phyloP scores from a whole-genome alignment of 2,329 filamentous ascomycete genomes.

The Trichoderma atroviride region DNA sequence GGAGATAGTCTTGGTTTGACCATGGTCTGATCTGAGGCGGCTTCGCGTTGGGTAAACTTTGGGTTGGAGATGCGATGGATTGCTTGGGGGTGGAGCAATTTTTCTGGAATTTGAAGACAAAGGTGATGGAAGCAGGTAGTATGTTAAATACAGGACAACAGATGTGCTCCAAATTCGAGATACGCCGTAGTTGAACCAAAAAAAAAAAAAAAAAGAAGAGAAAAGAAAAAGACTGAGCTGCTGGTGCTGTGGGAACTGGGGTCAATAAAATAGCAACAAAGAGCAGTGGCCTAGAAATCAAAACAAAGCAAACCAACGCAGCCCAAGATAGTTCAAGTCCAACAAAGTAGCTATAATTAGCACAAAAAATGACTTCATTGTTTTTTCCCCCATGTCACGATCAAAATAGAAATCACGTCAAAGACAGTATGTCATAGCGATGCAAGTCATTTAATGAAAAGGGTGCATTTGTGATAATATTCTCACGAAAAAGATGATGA shows the following conservation, averaged over 20 bases:
- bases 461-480: neutral
- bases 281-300: neutral
- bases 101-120: neutral
- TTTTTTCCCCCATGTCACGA: neutral
- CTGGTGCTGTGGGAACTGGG: neutral
- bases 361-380: neutral
- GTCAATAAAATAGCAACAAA: no score
- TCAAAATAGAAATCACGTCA: neutral
- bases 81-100: neutral
- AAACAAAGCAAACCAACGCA: neutral
- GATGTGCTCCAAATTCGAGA: neutral
- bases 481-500: slow-evolving; percentile 3
- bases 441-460: neutral
- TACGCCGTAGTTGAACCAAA: neutral
- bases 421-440: neutral
- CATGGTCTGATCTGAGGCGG: neutral
- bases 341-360: neutral
- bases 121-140: no score
- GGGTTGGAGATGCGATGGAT: neutral
- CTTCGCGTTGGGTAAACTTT: neutral
- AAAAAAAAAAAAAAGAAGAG: neutral
- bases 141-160: no score
- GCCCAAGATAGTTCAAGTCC: neutral
- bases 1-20: neutral
- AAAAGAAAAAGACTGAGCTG: neutral